Evolutionary conservation across 768 basidiomycete genomes (phyloP), one percentile per base, ranked within the genome.

Genomic region (Pholiota microspora): DNA sequence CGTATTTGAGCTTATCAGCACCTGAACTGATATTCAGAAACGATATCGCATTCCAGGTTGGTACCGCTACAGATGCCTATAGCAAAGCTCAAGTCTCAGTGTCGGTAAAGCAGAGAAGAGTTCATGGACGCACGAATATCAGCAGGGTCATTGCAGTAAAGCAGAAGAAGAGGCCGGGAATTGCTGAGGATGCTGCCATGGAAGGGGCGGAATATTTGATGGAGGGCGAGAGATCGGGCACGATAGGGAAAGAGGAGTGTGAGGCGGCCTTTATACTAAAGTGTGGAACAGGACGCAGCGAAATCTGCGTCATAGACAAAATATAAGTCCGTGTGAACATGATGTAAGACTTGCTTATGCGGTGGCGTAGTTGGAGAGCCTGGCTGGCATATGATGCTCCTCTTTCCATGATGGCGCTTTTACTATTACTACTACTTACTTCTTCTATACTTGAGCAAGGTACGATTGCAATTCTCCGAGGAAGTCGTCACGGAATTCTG

Each of bases 91-190:
- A 10, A 44, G 29, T 21, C 9, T 32, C 23, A 48, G 56, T 40
- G 29, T 29, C 5, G 29, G 25, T 31, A 9, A 23, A 7, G 29
- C 15, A 36, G 18, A 16, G 4, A 31, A 34, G 16, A 10, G n/a
- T 4, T 12, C 31, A 18, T 29, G 40, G 40, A 76, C 83, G 31
- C 70, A 89, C 89, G 60, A 89, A 82, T 59, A 87, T 71, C 36
- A 92, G 81, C 23, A 89, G 75, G 6, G 83, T 80, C 67, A 81
- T 83, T 0, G 88, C 91, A 9, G 81, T 78, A 63, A 90, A 86
- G 68, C 81, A 83, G 60, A 89, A 78, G 62, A 91, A 78, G 53
- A 92, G 71, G 27, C 88, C 89, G 59, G 88, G 88, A 34, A 82
- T 40, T 27, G 88, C 86, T 59, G 84, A 77, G 60, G 83, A 79